Evolutionary conservation across 148 eudicot species (phyloP).

Genomic region (Rhododendron williamsianum): DNA sequence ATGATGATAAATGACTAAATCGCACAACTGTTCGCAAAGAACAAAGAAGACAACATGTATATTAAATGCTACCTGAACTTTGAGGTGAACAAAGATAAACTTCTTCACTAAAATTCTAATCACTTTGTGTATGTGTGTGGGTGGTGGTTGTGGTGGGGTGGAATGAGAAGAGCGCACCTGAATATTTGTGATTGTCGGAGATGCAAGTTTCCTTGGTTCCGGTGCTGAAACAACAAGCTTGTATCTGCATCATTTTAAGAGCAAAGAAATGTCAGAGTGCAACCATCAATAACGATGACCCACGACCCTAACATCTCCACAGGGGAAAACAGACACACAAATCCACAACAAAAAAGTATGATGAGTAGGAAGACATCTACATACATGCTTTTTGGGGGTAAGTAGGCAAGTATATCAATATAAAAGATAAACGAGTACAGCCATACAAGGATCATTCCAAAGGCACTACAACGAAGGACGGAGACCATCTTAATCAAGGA

Average conservation of each 20-base stretch:
- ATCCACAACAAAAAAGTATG: not conserved
- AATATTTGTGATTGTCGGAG: slow-evolving; percentile 80
- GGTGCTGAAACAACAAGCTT: slow-evolving; percentile 80
- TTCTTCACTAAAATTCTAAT: not conserved
- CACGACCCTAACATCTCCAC: not conserved
- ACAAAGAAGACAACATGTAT: not conserved
- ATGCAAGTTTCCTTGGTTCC: slow-evolving; percentile 76
- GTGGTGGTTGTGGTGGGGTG: not conserved
- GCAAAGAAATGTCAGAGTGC: slow-evolving; percentile 6
- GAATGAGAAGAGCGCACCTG: slow-evolving; percentile 45
- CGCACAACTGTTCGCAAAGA: not conserved
- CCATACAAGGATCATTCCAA: not conserved
- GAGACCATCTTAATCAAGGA: not conserved
- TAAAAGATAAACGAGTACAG: not conserved
- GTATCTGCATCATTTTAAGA: slow-evolving; percentile 50
- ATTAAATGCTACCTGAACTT: not conserved
- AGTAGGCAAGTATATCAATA: not conserved
- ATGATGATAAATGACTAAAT: not conserved
- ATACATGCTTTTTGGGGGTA: not conserved
- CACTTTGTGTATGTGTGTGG: not conserved
- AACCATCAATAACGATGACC: not conserved
- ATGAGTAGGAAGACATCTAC: not conserved
- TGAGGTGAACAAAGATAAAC: not conserved
- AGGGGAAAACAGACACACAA: not conserved
- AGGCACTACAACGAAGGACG: not conserved